phyloP scores from a whole-genome alignment of 306 rosid species.

The Quercus parvula region DNA sequence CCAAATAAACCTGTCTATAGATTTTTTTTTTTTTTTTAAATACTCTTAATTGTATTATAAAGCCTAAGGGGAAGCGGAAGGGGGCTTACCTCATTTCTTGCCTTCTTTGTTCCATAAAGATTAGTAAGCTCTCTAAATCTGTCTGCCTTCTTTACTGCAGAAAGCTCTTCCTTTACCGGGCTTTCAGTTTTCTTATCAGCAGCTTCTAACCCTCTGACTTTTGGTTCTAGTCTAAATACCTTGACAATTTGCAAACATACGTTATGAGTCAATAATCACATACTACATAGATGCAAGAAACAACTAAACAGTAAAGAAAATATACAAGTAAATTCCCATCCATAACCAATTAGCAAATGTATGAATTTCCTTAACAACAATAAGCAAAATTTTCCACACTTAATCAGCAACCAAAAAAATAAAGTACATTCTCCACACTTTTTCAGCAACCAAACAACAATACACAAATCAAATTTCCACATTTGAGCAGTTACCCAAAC shows the following conservation, averaged over 20 bases:
- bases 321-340: not conserved
- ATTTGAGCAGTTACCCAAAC: not conserved
- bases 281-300: not conserved
- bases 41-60: not conserved
- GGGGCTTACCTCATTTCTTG: conserved; percentile 40
- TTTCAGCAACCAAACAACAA: not conserved
- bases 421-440: not conserved
- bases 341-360: not conserved
- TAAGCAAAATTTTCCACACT: not conserved
- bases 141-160: conserved; percentile 22
- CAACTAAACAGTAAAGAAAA: not conserved
- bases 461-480: not conserved
- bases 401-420: not conserved
- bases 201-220: conserved; percentile 39
- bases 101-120: conserved; percentile 58
- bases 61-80: conserved; percentile 1
- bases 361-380: not conserved
- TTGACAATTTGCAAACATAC: conserved; percentile 12
- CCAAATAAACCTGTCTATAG: not conserved
- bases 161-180: conserved; percentile 35
- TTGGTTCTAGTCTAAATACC: conserved; percentile 88
- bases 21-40: no score
- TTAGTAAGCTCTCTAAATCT: conserved; percentile 30
- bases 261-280: not conserved
- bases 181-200: conserved; percentile 37